Base-by-base conservation (phyloP, 2,329 filamentous ascomycete species). In the Penicillium brasilianum region DNA sequence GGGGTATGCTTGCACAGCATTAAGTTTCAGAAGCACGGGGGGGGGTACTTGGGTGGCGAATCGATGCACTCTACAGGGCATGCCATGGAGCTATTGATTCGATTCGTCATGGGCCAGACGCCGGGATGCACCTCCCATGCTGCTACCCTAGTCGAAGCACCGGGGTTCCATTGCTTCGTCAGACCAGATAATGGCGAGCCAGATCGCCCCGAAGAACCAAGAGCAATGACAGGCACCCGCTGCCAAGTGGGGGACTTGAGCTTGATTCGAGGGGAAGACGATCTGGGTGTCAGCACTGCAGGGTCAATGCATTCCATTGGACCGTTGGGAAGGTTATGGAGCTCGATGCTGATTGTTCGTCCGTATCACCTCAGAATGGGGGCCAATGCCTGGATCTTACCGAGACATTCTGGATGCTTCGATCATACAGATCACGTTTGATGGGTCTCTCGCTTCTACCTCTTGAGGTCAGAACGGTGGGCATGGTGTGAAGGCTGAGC, bases 1-100 rank as follows among this genome's bases (percentile, higher is more conserved):
- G 41, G 48, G 37, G 52, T 53, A 63, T 63, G 58, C 55, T 57
- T 61, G 32, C 52, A 57, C 63, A 48, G 53, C 58, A 63, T 46
- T 59, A 48, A 58, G 55, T 63, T 63, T 43, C 20, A 41, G 60
- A 52, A 54, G 52, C 52, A 54, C 52, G 52, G 37, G 52, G 44
- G n/a, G n/a, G 44, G 44, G 52, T 34, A 28, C 37, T 57, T 22
- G 44, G 41, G 59, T 61, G 59, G 59, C 55, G 18, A 61, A 55
- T 32, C 43, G 41, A 39, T 36, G 36, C 52, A 41, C 25, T n/a
- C 13, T 13, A 11, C 36, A 54, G 51, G 6, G 18, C 28, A 18
- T 36, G 34, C 49, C 11, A n/a, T 25, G 28, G 36, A 41, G 37
- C 34, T 39, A 9, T 28, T 9, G 16, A 30, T 14, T 32, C 25